Conservation (phyloP, 163 green algal species). For the Dunaliella salina region DNA sequence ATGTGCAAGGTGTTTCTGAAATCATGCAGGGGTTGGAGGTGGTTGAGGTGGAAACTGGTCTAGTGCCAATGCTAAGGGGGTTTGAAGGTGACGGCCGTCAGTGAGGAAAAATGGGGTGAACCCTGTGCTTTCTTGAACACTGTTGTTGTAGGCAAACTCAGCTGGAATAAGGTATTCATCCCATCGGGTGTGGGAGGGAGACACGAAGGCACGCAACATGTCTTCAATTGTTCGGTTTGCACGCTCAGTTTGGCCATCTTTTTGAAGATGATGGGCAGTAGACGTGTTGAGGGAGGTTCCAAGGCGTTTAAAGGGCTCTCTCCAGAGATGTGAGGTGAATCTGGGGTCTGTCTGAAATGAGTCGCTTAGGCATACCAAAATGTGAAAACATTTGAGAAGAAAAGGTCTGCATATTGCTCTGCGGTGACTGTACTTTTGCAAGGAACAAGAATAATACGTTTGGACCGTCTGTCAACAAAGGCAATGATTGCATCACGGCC, state of each 20-base stretch:
- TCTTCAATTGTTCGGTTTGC: neutral
- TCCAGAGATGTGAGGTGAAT: neutral
- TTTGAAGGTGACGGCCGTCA: neutral
- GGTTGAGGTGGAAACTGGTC: too few species aligned
- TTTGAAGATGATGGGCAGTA: too few species aligned
- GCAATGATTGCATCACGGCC: slow-evolving; percentile 46
- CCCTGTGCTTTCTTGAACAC: neutral
- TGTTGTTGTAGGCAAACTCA: neutral
- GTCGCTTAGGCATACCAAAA: too few species aligned
- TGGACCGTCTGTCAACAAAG: slow-evolving; percentile 44
- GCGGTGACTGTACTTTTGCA: neutral
- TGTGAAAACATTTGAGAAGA: too few species aligned
- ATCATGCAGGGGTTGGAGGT: too few species aligned
- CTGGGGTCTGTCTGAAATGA: neutral
- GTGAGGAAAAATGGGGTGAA: neutral
- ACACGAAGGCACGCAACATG: neutral
- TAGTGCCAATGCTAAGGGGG: too few species aligned
- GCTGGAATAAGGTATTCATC: neutral
- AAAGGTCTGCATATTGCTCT: neutral
- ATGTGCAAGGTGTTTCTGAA: too few species aligned
- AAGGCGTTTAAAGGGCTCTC: neutral
- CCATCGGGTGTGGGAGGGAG: neutral
- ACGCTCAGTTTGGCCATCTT: neutral
- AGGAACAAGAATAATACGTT: neutral
- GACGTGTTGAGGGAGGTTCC: neutral